Conservation (phyloP, 805 yeast species). For the Yarrowia sp. region DNA sequence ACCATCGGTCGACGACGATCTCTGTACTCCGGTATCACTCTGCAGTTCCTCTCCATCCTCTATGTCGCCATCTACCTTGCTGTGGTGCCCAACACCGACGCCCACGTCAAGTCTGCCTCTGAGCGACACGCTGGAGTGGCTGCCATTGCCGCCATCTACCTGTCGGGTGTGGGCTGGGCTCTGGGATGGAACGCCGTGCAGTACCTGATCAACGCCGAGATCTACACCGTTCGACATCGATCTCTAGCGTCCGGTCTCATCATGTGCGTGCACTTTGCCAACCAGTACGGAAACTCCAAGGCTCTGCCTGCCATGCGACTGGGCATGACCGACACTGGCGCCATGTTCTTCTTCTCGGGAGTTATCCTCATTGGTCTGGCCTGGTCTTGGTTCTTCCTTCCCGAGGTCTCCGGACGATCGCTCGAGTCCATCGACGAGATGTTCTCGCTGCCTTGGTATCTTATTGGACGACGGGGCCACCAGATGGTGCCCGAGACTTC, state of each 20-base stretch:
- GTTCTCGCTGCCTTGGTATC: constrained; percentile 56
- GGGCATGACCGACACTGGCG: constrained; percentile 48
- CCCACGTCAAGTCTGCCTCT: constrained; percentile 39
- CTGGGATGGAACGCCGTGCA: constrained; percentile 58
- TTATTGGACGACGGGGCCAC: constrained; percentile 44
- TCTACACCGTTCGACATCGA: constrained; percentile 52
- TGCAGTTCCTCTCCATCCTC: constrained; percentile 46
- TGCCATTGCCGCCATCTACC: constrained; percentile 51
- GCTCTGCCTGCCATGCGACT: constrained; percentile 54
- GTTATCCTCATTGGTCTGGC: constrained; percentile 45
- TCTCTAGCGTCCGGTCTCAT: constrained; percentile 50
- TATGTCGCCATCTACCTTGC: constrained; percentile 49
- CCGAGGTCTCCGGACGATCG: constrained; percentile 51
- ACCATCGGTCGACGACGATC: constrained; percentile 52
- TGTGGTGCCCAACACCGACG: constrained; percentile 43
- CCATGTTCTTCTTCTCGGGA: constrained; percentile 52
- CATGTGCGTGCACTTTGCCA: constrained; percentile 57
- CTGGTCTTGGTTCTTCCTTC: constrained; percentile 51
- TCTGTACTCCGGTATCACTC: constrained; percentile 48
- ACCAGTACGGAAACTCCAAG: constrained; percentile 57
- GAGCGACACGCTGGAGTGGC: constrained; percentile 45
- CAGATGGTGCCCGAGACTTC: constrained; percentile 17
- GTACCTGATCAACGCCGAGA: constrained; percentile 54
- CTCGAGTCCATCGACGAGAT: constrained; percentile 54
- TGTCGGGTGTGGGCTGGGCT: constrained; percentile 58